These are phyloP conservation scores for Cytospora mali DNA, from an alignment of 2,329 filamentous ascomycete species.

Conservation along the genomic window DNA sequence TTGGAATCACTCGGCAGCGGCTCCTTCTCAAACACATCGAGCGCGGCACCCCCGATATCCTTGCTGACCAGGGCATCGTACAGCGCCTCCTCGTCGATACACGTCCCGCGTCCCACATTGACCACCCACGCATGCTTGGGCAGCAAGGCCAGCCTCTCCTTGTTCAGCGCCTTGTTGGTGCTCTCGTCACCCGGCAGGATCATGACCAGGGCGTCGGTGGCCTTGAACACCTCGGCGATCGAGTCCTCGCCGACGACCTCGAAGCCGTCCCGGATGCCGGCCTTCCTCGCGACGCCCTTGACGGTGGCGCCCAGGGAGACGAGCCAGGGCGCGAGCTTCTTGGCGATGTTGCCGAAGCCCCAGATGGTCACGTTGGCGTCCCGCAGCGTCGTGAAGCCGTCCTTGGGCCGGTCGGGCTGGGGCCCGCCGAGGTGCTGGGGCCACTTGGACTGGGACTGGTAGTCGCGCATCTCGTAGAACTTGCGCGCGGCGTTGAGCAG, in stretches of 20 bases:
- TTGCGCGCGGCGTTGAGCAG: constrained; percentile 57
- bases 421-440: constrained; percentile 63
- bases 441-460: constrained; percentile 59
- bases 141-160: constrained; percentile 53
- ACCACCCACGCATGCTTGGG: constrained; percentile 61
- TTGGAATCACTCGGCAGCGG: constrained; percentile 45
- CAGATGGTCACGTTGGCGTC: constrained; percentile 62
- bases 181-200: constrained; percentile 61
- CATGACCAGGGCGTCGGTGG: constrained; percentile 69
- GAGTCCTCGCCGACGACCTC: constrained; percentile 59
- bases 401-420: constrained; percentile 56
- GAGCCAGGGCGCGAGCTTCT: constrained; percentile 59
- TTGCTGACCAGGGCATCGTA: constrained; percentile 36
- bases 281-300: constrained; percentile 56
- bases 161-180: constrained; percentile 59
- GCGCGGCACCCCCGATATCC: constrained; percentile 39
- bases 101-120: constrained; percentile 48
- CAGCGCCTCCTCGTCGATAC: constrained; percentile 41
- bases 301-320: constrained; percentile 60
- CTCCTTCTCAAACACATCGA: constrained; percentile 47
- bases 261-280: constrained; percentile 60
- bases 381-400: constrained; percentile 59
- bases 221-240: constrained; percentile 54
- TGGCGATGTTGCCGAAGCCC: constrained; percentile 70
- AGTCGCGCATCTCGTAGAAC: constrained; percentile 66